Percentiles rank a stretch among this genome's conserved stretches.
phyloP scores from a whole-genome alignment of 306 rosid species.

The Adenanthera pavonina region DNA sequence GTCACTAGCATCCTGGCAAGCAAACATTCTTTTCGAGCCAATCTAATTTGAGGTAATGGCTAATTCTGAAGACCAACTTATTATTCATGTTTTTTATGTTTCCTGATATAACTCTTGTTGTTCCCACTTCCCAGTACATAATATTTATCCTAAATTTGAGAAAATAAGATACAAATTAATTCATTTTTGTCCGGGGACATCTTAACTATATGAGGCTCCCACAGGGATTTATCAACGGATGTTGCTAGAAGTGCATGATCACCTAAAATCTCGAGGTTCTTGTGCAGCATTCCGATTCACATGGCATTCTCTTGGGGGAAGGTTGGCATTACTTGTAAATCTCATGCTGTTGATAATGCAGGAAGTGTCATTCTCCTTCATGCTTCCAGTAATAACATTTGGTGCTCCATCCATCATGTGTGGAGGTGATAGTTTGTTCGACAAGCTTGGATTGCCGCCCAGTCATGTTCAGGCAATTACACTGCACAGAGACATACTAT shows the following conservation, averaged over 20 bases:
- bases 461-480: constrained; percentile 69
- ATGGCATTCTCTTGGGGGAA: constrained; percentile 89
- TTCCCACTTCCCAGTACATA: not conserved
- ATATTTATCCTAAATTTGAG: not conserved
- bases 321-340: constrained; percentile 73
- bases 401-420: constrained; percentile 84
- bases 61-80: not conserved
- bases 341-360: constrained; percentile 73
- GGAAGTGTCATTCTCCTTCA: constrained; percentile 61
- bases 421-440: constrained; percentile 72
- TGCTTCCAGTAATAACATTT: constrained; percentile 79
- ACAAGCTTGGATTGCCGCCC: constrained; percentile 63
- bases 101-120: not conserved
- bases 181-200: no score
- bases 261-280: constrained; percentile 56
- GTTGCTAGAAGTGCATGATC: constrained; percentile 68
- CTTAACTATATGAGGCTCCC: constrained; percentile 67
- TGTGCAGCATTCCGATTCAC: constrained; percentile 68
- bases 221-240: constrained; percentile 77
- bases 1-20: constrained; percentile 85
- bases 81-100: not conserved
- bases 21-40: constrained; percentile 85
- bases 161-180: not conserved
- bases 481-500: constrained; percentile 82
- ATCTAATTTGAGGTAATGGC: constrained; percentile 67